A percentile compares a stretch with the other conserved stretches of the same genome.
phyloP scores from a whole-genome alignment of 768 basidiomycete genomes.

The Serendipita indica region DNA sequence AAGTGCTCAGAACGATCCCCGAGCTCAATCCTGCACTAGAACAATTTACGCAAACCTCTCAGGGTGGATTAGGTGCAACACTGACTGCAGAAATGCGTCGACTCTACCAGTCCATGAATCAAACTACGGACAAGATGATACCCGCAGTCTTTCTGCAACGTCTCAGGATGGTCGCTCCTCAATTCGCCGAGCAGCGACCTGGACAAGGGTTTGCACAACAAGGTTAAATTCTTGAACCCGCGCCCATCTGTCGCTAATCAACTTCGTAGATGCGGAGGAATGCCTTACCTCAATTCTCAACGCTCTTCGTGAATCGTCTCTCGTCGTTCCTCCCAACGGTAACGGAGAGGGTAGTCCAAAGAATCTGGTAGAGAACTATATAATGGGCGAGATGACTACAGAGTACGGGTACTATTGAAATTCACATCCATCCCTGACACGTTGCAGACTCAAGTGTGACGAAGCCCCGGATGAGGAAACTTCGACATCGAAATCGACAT shows the following conservation, averaged over 20 bases:
- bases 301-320: conserved; percentile 55
- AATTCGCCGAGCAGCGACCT: conserved; percentile 63
- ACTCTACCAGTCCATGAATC: conserved; percentile 56
- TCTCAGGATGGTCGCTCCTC: conserved; percentile 67
- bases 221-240: conserved; percentile 22
- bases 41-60: conserved; percentile 32
- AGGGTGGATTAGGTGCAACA: conserved; percentile 17
- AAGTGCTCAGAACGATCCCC: conserved; percentile 85
- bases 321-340: conserved; percentile 21
- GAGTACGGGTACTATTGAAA: conserved; percentile 31
- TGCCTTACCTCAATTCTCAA: conserved; percentile 68
- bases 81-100: conserved; percentile 43
- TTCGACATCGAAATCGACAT: conserved; percentile 47
- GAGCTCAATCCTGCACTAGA: conserved; percentile 65
- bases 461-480: conserved; percentile 70
- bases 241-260: neutral
- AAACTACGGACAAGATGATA: conserved; percentile 59
- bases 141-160: conserved; percentile 51
- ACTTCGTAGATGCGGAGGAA: conserved; percentile 63
- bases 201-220: conserved; percentile 67
- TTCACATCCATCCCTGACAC: neutral
- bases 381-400: conserved; percentile 64
- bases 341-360: conserved; percentile 22
- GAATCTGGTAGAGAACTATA: conserved; percentile 64
- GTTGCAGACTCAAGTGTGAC: conserved; percentile 52